These are phyloP conservation scores for Auriscalpium orientale DNA, from an alignment of 768 basidiomycete genomes.

Conservation along the genomic window DNA sequence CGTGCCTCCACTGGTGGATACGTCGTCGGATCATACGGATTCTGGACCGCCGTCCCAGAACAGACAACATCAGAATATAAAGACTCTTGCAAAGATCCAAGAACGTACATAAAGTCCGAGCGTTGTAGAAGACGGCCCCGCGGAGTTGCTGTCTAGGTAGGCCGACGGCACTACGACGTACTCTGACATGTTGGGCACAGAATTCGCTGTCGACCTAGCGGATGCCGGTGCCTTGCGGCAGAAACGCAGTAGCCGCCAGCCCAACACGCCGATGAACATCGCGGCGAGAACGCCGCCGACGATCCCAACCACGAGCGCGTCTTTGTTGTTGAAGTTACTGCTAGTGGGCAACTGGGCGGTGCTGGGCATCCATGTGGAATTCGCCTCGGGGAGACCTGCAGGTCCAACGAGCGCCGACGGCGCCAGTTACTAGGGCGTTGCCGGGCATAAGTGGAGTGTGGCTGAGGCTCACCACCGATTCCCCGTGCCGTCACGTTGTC, in stretches of 20 bases:
- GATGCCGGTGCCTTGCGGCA: not conserved
- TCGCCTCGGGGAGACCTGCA: not conserved
- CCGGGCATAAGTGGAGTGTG: not conserved
- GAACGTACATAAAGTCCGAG: too few relatives aligned
- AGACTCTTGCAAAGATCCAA: too few relatives aligned
- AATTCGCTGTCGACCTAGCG: not conserved
- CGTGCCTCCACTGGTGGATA: too few relatives aligned
- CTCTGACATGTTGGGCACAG: not conserved
- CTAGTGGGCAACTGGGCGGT: not conserved
- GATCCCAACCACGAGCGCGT: not conserved
- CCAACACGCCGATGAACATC: not conserved
- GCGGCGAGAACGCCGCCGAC: not conserved
- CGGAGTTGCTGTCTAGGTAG: too few relatives aligned
- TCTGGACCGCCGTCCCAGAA: too few relatives aligned
- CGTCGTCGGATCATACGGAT: too few relatives aligned
- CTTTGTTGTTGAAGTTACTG: not conserved
- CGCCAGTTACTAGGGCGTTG: not conserved
- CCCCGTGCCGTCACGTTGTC: slow-evolving; percentile 1
- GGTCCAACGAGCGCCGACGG: not conserved
- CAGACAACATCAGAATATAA: too few relatives aligned
- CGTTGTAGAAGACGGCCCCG: too few relatives aligned
- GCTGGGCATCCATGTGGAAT: too few relatives aligned
- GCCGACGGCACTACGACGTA: too few relatives aligned
- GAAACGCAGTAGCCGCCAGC: not conserved
- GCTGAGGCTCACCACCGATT: not conserved